Base-by-base conservation (phyloP, 2,329 filamentous ascomycete genomes). In the Scytalidium lignicola region DNA sequence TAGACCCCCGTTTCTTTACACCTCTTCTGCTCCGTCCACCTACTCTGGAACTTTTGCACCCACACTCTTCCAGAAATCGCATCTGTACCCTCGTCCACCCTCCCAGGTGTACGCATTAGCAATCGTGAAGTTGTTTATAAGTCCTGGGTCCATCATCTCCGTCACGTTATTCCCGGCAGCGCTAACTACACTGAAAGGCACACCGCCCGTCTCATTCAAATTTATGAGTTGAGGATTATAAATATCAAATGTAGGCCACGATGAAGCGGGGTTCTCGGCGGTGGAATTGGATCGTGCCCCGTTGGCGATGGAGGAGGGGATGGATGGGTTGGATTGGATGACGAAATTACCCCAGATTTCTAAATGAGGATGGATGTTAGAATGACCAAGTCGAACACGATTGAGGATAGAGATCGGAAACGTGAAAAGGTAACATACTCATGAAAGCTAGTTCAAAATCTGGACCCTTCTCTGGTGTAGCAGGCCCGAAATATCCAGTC, bases 401-500 rank as follows among this genome's bases (percentile, higher is more conserved):
- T n/a, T n/a, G n/a, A n/a, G n/a, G n/a, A n/a, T n/a, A n/a, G n/a
- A n/a, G n/a, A n/a, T n/a, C n/a, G n/a, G n/a, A n/a, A n/a, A n/a
- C n/a, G n/a, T n/a, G n/a, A n/a, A n/a, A n/a, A 18, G 43, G 17
- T n/a, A 46, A 43, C 41, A 40, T 46, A 52, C 52, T 29, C 43
- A 44, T 44, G 37, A 55, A 46, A 15, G 53, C 44, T 17, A 45
- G 43, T n/a, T 49, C 43, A 21, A 51, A 48, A 20, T 47, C 45
- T 8, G 49, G 46, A 1, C 48, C 46, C 41, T 52, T 47, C 19
- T 43, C 51, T 18, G 15, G 9, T 5, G 43, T 13, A 17, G 48
- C 32, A 3, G 42, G 42, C 8, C 46, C 44, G 44, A 67, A 61
- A 40, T 68, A 68, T 5, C 60, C 65, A 2, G 41, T 32, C 5